Evolutionary conservation across 2,329 filamentous ascomycete genomes (phyloP).

Genomic region (Aspergillus fructus): DNA sequence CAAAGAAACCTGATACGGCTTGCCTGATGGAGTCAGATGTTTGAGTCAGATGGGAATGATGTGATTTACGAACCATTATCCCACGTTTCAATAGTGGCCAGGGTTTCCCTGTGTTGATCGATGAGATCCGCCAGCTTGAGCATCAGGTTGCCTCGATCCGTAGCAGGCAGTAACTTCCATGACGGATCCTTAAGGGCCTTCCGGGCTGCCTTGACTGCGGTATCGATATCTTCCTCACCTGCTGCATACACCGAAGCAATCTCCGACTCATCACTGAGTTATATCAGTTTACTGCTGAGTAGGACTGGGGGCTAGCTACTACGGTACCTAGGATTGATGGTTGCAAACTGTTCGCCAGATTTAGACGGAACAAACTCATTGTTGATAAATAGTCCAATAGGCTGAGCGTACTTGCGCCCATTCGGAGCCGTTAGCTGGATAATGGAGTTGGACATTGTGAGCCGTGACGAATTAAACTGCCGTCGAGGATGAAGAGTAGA

Average conservation of each 20-base stretch:
- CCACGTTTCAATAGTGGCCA: conserved; percentile 71
- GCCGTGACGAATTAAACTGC: conserved; percentile 24
- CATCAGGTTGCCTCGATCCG: conserved; percentile 67
- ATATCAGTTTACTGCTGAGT: conserved; percentile 16
- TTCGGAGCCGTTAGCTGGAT: conserved; percentile 71
- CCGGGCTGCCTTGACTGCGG: conserved; percentile 34
- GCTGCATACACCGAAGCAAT: conserved; percentile 69
- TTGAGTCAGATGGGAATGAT: neutral
- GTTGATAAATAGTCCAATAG: conserved; percentile 78
- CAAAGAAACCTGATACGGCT: conserved; percentile 43
- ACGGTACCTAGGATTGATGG: conserved; percentile 64
- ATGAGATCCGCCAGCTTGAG: conserved; percentile 69
- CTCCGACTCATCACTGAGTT: conserved; percentile 60
- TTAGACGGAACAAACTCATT: conserved; percentile 73
- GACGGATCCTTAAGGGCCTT: conserved; percentile 37
- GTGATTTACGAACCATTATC: conserved; percentile 61
- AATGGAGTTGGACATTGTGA: conserved; percentile 39
- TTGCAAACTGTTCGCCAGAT: conserved; percentile 62
- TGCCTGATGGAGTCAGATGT: conserved; percentile 29
- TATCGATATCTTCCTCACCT: conserved; percentile 34
- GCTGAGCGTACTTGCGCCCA: conserved; percentile 69
- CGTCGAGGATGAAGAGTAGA: conserved; percentile 10
- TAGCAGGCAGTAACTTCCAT: conserved; percentile 39
- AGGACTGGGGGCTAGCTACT: neutral
- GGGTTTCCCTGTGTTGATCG: conserved; percentile 60